Percentiles rank a stretch among this genome's conserved stretches.
Conservation (phyloP, 805 yeast species). For the Lipomyces yamadae region DNA sequence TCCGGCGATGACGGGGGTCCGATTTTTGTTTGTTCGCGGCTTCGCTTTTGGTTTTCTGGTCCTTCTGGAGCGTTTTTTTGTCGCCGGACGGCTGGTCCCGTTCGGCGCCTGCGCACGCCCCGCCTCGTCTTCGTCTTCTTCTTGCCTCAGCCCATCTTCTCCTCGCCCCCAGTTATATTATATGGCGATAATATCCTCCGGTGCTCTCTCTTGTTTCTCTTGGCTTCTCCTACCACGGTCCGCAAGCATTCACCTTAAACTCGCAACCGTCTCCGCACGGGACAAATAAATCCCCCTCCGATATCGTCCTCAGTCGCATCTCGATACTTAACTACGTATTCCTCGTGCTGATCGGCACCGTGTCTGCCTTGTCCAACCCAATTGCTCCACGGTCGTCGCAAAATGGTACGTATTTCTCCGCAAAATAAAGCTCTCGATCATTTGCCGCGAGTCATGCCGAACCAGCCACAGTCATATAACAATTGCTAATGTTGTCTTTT, state of each 20-base stretch:
- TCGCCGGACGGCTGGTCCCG: background rate
- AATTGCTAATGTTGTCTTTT: background rate
- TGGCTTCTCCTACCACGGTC: background rate
- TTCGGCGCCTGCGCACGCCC: slow-evolving; percentile 3
- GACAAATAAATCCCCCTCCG: background rate
- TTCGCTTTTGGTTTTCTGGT: background rate
- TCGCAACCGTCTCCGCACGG: background rate
- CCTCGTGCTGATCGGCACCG: background rate
- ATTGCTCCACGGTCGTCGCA: background rate
- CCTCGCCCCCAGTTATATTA: background rate
- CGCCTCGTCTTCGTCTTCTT: background rate
- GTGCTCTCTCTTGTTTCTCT: background rate
- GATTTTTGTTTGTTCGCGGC: background rate
- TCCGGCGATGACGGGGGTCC: slow-evolving; percentile 1
- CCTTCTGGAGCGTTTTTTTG: background rate
- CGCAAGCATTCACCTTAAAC: background rate
- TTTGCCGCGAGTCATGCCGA: background rate
- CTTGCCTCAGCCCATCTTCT: background rate
- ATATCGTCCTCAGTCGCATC: background rate
- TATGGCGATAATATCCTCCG: background rate
- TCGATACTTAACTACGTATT: background rate
- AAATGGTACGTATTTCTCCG: background rate
- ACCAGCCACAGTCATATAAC: background rate
- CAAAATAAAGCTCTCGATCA: background rate
- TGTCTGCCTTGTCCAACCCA: background rate